Evolutionary conservation across 768 basidiomycete species (phyloP), one percentile per base, ranked within the genome.

Genomic region (Lanmaoa pseudosensibilis): DNA sequence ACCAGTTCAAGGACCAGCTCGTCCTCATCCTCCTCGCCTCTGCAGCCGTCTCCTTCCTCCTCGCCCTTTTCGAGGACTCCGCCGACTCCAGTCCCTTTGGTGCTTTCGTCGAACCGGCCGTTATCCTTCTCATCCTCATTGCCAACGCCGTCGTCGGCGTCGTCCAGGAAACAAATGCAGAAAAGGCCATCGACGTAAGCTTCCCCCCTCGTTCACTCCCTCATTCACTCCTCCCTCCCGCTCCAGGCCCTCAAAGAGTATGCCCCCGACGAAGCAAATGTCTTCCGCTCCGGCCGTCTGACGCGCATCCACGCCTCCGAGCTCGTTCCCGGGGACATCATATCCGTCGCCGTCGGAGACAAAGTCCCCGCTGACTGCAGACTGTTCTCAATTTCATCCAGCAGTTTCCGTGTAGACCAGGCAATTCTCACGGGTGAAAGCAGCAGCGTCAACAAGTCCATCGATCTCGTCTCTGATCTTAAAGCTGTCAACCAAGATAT

Each of bases 71-170:
- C 54, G 96, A 99, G 67, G 85, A 89, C 55, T 78, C 83, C 1
- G 80, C 84, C 13, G 85, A 84, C 48, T 78, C 86, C 55, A 80
- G 79, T 55, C 77, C 86, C 58, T 81, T 84, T 62, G 87, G 91
- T 36, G 95, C 94, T 25, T 98, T 98, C 63, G 95, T 99, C 37
- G 96, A 99, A 71, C 96, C 96, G 6, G 66, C 86, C 4, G 96
- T 98, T 61, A 99, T 99, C 68, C 80, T 98, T 25, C 85, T 98
- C 64, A 98, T 99, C 67, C 84, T 99, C 50, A 78, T 98, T 37
- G 94, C 95, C 45, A 99, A 99, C 65, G 96, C 96, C n/a, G 81
- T 92, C 21, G 96, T 99, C 52, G 96, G 96, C 58, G 96, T 99
- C 37, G 84, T 98, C 45, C 96, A 99, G 74, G 96, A 99, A 75